Percentiles rank a stretch among this genome's conserved stretches.
These are phyloP conservation scores for Daldinia grandis DNA, from an alignment of 495 filamentous ascomycete species.

Conservation along the genomic window DNA sequence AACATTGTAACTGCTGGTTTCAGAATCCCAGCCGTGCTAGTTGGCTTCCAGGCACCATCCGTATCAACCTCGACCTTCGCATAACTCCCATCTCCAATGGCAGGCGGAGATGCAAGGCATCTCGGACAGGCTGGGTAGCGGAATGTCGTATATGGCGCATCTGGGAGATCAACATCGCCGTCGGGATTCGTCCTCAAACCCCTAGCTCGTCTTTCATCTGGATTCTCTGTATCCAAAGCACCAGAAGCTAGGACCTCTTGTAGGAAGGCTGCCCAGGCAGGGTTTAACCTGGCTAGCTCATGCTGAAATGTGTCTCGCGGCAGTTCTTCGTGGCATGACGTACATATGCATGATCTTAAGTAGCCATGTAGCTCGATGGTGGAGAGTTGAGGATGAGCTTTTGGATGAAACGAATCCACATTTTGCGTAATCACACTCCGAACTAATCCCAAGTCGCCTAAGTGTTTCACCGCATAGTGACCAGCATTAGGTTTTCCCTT, in stretches of 20 bases:
- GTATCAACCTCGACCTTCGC: constrained; percentile 73
- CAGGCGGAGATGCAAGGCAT: constrained; percentile 75
- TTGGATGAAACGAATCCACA: constrained; percentile 90
- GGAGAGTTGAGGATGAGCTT: constrained; percentile 74
- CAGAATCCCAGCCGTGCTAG: constrained; percentile 78
- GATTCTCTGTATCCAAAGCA: constrained; percentile 79
- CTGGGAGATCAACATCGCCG: constrained; percentile 92
- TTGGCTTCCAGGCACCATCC: constrained; percentile 79
- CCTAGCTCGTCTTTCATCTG: constrained; percentile 68
- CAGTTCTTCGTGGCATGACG: constrained; percentile 74
- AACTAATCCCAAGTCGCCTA: constrained; percentile 76
- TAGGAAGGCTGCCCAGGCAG: constrained; percentile 83
- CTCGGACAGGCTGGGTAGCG: constrained; percentile 88
- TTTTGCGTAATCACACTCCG: constrained; percentile 91
- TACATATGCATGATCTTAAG: constrained; percentile 79
- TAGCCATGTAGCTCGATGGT: constrained; percentile 93
- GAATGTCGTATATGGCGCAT: constrained; percentile 86
- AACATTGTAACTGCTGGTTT: constrained; percentile 97
- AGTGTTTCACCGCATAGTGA: constrained; percentile 75
- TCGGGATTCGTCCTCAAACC: constrained; percentile 90
- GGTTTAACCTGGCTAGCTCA: constrained; percentile 80
- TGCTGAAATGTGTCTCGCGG: constrained; percentile 77
- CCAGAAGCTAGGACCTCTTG: constrained; percentile 72
- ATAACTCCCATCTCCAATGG: constrained; percentile 61
- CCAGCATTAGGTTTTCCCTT: constrained; percentile 81